Conservation (phyloP, 2,329 filamentous ascomycete genomes). For the Epichloe glyceriae region DNA sequence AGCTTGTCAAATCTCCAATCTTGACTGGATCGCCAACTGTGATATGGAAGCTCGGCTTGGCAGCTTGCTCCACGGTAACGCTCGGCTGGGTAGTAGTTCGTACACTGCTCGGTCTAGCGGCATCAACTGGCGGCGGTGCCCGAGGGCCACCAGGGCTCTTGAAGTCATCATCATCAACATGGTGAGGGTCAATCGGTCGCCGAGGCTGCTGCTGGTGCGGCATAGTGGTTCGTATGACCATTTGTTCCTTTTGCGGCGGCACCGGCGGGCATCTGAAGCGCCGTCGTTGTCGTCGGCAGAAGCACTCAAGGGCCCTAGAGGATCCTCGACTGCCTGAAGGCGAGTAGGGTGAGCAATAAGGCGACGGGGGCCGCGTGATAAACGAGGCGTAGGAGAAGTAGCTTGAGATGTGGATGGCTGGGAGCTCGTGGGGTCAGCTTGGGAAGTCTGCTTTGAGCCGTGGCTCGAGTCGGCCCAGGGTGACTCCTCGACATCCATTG, state of each 20-base stretch:
- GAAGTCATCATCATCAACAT: conserved; percentile 59
- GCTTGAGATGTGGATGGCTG: conserved; percentile 12
- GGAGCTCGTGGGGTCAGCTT: conserved; percentile 18
- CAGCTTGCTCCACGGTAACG: conserved; percentile 82
- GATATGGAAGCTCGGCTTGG: conserved; percentile 84
- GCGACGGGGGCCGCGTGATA: conserved; percentile 41
- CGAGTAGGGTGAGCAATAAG: conserved; percentile 64
- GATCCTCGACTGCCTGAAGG: conserved; percentile 65
- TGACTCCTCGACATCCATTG: conserved; percentile 39
- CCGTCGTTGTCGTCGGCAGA: conserved; percentile 34
- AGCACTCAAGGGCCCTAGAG: conserved; percentile 64
- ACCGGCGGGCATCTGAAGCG: conserved; percentile 43
- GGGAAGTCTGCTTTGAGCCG: conserved; percentile 17
- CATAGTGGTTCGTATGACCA: conserved; percentile 47
- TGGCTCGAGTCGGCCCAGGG: conserved; percentile 38
- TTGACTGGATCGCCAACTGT: conserved; percentile 94
- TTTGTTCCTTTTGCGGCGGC: conserved; percentile 54
- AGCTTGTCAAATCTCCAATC: conserved; percentile 90
- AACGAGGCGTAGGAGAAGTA: conserved; percentile 22
- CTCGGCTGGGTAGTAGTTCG: conserved; percentile 54
- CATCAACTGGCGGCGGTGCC: conserved; percentile 52
- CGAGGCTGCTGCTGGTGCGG: conserved; percentile 29
- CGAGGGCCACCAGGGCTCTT: conserved; percentile 39
- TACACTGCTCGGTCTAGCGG: conserved; percentile 38
- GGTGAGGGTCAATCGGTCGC: conserved; percentile 44